Conservation (phyloP, 2,329 filamentous ascomycete species). For the Penicillium brasilianum region DNA sequence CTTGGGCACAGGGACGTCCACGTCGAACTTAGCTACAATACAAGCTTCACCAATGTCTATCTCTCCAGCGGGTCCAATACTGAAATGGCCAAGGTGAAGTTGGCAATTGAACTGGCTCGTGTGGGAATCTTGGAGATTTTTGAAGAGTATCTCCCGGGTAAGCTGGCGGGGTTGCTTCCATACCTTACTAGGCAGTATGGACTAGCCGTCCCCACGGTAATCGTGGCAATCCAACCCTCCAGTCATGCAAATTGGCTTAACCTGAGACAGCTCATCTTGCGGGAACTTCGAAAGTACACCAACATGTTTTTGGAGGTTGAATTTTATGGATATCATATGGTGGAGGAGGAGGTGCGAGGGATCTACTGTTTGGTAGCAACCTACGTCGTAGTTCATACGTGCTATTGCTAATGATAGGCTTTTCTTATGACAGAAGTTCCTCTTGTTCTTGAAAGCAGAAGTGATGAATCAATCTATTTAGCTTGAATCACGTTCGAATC, state of each 20-base stretch:
- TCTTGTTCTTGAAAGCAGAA: background rate
- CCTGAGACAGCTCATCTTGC: background rate
- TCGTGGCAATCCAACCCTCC: background rate
- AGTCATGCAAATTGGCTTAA: background rate
- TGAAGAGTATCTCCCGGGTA: background rate
- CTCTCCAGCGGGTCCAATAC: background rate
- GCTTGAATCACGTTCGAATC: background rate
- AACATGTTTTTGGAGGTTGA: background rate
- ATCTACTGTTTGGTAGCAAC: background rate
- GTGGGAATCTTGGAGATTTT: background rate
- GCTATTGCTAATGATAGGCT: background rate
- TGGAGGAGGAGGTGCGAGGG: background rate
- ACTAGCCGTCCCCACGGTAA: background rate
- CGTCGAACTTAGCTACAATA: background rate
- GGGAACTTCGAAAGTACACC: background rate
- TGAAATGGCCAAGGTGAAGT: background rate
- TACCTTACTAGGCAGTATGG: background rate
- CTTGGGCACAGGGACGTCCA: background rate
- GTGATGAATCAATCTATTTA: background rate
- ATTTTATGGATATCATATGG: background rate
- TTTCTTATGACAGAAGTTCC: background rate
- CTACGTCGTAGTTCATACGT: background rate
- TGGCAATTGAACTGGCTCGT: background rate
- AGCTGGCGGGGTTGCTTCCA: background rate
- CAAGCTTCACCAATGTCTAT: background rate